Evolutionary conservation across 306 rosid species (phyloP), one percentile per base, ranked within the genome.

Genomic region (Glycine tomentella): DNA sequence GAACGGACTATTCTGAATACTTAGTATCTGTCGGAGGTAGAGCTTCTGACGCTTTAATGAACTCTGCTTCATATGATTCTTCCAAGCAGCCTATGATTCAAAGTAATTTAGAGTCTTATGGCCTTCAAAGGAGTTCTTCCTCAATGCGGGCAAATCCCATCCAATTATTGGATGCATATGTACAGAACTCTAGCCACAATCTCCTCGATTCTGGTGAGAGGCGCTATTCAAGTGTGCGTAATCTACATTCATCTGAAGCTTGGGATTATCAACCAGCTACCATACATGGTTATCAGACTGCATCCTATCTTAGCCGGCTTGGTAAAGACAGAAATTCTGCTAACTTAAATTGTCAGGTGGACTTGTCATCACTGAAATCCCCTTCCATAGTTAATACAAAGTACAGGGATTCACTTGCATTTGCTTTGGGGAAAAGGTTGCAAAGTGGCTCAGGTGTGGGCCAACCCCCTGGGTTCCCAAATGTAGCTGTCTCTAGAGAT

Each of bases 241-340:
- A 72, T 84, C 72, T 91, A 46, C 91, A 89, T 40, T 71, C 96
- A 68, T 71, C 92, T 8, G 91, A 85, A 56, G 81, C 87, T 73
- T 87, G 86, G 89, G 93, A 90, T 85, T 72, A 88, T 89, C 98
- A 90, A 82, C 98, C 98, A 9, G 97, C 97, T 77, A 93, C 97
- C 5, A 81, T 89, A 52, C 97, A 92, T 79, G 97, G 93, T 80
- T 90, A 87, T 87, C 95, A 93, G 84, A 10, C 77, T 52, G 85
- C 93, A 51, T 88, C 98, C 48, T 88, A 89, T 85, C 81, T 91
- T 46, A 84, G 80, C 69, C 81, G 61, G 69, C 84, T 64, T 59
- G 87, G 81, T 56, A 91, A 82, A 75, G 95, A 89, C 64, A 80
- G 82, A 88, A 86, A 48, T 83, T 86, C 75, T 42, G 87, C 84